Evolutionary conservation across 345 rosid genomes (phyloP).

Genomic region (Sisymbrium irio): DNA sequence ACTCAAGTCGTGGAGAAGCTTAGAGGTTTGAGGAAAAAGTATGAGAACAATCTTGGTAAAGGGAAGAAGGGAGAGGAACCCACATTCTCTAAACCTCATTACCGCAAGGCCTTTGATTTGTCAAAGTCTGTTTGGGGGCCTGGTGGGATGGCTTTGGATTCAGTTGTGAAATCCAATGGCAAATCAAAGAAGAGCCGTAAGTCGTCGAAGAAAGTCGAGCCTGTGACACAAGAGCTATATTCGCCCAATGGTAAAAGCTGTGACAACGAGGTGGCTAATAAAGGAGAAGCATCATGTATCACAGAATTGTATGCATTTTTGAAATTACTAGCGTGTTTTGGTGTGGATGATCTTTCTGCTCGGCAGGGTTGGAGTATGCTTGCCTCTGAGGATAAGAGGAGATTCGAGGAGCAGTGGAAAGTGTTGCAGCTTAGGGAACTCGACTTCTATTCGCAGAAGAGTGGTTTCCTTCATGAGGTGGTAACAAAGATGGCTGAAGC

Average conservation of each 20-base stretch:
- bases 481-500: constrained; percentile 24
- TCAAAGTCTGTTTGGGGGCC: constrained; percentile 44
- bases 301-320: not conserved
- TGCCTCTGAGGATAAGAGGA: constrained; percentile 14
- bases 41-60: constrained; percentile 28
- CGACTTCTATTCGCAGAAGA: constrained; percentile 10
- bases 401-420: constrained; percentile 29
- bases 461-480: constrained; percentile 24
- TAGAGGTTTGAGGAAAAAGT: constrained; percentile 43
- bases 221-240: constrained; percentile 17
- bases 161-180: constrained; percentile 23
- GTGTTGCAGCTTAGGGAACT: constrained; percentile 13
- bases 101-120: constrained; percentile 31
- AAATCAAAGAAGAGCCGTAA: constrained; percentile 15
- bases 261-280: not conserved
- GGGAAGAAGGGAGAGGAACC: constrained; percentile 35
- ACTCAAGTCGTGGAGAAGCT: constrained; percentile 43
- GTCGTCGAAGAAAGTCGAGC: constrained; percentile 11
- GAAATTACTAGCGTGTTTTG: constrained; percentile 7
- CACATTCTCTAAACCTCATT: constrained; percentile 35
- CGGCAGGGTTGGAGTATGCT: constrained; percentile 20
- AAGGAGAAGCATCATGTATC: not conserved
- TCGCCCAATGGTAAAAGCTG: not conserved
- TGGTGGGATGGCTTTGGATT: constrained; percentile 11
- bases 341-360: constrained; percentile 30